Percentiles rank a stretch among this genome's conserved stretches.
Conservation (phyloP, 2,329 filamentous ascomycete genomes). For the Aschersonia sp. region DNA sequence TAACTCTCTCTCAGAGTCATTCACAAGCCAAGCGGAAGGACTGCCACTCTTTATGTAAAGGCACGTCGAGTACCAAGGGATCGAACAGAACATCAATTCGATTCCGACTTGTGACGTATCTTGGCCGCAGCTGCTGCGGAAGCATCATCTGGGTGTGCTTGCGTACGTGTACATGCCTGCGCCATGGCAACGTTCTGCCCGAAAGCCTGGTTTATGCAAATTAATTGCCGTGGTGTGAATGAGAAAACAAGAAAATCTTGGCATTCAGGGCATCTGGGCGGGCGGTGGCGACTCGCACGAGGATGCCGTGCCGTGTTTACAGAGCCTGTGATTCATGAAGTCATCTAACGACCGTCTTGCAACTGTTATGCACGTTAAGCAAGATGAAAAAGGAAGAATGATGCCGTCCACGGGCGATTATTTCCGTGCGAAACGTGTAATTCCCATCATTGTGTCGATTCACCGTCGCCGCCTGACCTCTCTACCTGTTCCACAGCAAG, state of each 20-base stretch:
- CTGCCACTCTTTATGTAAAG: too few species aligned
- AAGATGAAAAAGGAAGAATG: too few species aligned
- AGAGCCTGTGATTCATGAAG: too few species aligned
- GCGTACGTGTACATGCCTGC: neutral
- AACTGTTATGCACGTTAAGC: too few species aligned
- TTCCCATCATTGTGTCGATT: too few species aligned
- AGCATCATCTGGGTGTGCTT: neutral
- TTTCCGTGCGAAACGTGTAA: too few species aligned
- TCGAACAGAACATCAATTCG: neutral
- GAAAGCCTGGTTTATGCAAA: neutral
- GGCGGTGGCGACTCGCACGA: neutral
- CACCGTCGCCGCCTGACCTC: too few species aligned
- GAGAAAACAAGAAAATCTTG: neutral
- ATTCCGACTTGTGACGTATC: neutral
- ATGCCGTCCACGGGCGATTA: too few species aligned
- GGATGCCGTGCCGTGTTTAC: neutral
- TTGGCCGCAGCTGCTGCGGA: too few species aligned
- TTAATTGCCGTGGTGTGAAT: neutral
- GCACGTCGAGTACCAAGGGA: too few species aligned
- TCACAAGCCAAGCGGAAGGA: neutral
- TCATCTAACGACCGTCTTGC: too few species aligned
- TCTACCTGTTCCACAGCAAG: neutral
- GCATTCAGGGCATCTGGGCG: neutral
- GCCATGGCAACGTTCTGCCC: neutral
- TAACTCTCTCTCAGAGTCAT: too few species aligned